A percentile compares a stretch with the other conserved stretches of the same genome.
phyloP scores from a whole-genome alignment of 2,329 filamentous ascomycete species.

The Coniochaeta sp. region DNA sequence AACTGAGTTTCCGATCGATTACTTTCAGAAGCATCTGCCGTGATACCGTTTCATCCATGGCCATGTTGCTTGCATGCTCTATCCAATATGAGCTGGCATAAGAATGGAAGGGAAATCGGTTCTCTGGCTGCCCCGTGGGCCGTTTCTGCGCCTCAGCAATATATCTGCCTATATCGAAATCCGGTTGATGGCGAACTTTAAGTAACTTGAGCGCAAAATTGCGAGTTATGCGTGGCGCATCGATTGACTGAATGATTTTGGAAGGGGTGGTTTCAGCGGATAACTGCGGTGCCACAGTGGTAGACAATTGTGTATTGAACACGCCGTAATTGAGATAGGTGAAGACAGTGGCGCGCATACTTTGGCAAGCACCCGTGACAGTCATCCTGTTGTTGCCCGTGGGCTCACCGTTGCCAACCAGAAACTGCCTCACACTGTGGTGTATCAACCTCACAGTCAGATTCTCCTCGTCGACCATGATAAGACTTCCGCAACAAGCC shows the following conservation, averaged over 20 bases:
- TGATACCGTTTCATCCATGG: not conserved
- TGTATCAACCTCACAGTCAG: conserved; percentile 22
- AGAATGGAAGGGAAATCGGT: not conserved
- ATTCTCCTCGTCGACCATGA: conserved; percentile 26
- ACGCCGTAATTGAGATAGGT: conserved; percentile 21
- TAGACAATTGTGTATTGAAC: conserved; percentile 13
- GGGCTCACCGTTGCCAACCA: conserved; percentile 13
- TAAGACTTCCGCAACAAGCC: conserved; percentile 23
- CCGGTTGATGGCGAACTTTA: not conserved
- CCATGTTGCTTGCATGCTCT: not conserved
- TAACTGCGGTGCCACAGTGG: conserved; percentile 12
- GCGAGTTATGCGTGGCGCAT: conserved; percentile 6
- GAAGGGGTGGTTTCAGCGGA: conserved; percentile 10
- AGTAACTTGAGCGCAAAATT: conserved; percentile 8
- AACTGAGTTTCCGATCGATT: not conserved
- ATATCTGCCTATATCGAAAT: conserved; percentile 2
- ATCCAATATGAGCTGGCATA: not conserved
- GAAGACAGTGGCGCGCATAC: conserved; percentile 16
- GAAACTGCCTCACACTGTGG: conserved; percentile 26
- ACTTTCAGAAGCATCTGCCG: not conserved
- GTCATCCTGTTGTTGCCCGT: too few relatives aligned
- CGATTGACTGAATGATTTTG: conserved; percentile 13
- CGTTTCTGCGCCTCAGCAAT: not conserved
- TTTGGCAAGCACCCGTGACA: conserved; percentile 9
- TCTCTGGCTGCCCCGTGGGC: too few relatives aligned